Base-by-base conservation (phyloP, 2,329 filamentous ascomycete species). In the Eutypella sp. region DNA sequence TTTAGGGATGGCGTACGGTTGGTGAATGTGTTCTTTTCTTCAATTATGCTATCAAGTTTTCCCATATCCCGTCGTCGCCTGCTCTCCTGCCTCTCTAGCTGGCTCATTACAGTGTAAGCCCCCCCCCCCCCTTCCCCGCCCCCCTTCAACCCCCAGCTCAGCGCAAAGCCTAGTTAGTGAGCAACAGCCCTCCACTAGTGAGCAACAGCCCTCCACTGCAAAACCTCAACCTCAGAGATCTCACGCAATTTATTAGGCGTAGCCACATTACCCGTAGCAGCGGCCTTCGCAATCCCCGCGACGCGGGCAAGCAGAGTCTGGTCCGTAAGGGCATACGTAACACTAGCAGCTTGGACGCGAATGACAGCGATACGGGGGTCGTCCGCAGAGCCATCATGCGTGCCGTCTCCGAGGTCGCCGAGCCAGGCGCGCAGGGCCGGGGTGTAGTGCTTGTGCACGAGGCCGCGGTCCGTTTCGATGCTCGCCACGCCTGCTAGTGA, bases 331-430 rank as follows among this genome's bases (percentile, higher is more conserved):
- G 85, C 78, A 61, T 93, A 92, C 6, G 86, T 87, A 3, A 81
- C 83, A 1, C 85, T 85, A 57, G 76, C 75, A 5, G 83, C 77
- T 70, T 82, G 82, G 49, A 95, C 82, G 49, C 80, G 82, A 58
- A 95, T 93, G 51, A 95, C 69, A 33, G 82, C 87, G 54, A 95
- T 87, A 20, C 89, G 77, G n/a, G 89, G 89, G 60, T 95, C 89
- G 2, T 87, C 79, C 50, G 83, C 83, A 2, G 85, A 82, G 27
- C 89, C 89, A 56, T 95, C 86, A 62, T 95, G 89, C 48, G 76
- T 81, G 41, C 88, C 89, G 52, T 95, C 89, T 16, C 84, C 86
- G 15, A 95, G 75, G 53, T 95, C 89, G 9, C 89, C 89, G 6
- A 95, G 62, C 89, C 89, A 95, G 0, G 87, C 85, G 72, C 90